These are phyloP conservation scores for Aspergillus novofumigatus DNA, from an alignment of 2,329 filamentous ascomycete genomes.

Conservation along the genomic window DNA sequence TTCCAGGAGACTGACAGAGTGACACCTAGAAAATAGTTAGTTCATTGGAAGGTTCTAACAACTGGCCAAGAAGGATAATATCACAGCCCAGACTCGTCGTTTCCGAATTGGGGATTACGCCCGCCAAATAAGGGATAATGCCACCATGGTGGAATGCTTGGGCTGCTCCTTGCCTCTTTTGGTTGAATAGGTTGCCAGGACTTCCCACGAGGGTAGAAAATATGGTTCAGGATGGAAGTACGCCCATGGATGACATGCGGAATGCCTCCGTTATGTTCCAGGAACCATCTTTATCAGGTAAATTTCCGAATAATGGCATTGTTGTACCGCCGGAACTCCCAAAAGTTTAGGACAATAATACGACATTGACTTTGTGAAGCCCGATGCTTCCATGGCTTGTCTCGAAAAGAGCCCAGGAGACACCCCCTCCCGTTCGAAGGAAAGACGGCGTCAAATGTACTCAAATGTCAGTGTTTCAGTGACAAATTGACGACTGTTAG, in stretches of 20 bases:
- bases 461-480: too few species aligned
- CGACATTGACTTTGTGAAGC: too few species aligned
- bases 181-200: too few species aligned
- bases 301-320: not conserved
- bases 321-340: not conserved
- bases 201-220: not conserved
- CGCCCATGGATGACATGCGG: not conserved
- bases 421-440: too few species aligned
- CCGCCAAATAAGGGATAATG: not conserved
- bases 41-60: too few species aligned
- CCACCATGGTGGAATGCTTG: not conserved
- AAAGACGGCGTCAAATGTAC: too few species aligned
- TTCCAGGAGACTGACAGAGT: not conserved
- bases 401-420: too few species aligned
- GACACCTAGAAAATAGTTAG: not conserved
- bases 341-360: not conserved
- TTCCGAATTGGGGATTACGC: not conserved
- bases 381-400: too few species aligned
- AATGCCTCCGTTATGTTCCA: not conserved
- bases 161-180: too few species aligned
- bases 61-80: too few species aligned
- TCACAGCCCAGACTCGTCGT: not conserved
- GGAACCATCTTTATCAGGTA: not conserved
- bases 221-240: not conserved
- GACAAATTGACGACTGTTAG: too few species aligned